Conservation (phyloP, 805 yeast genomes). For the Starmera pachycereana region DNA sequence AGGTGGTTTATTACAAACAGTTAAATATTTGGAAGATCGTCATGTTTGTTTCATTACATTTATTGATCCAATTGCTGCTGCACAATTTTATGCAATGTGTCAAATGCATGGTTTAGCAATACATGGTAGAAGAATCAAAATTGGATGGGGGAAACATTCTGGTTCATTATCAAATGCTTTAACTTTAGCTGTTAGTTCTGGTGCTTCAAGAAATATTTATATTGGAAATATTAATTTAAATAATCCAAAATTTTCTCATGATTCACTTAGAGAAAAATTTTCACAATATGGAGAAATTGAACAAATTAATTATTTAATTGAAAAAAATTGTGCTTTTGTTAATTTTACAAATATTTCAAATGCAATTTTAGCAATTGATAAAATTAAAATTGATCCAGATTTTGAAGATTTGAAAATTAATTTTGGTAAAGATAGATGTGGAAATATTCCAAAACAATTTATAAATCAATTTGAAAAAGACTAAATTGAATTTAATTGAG, state of each 20-base stretch:
- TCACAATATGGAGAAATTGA: slow-evolving; percentile 87
- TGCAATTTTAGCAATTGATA: slow-evolving; percentile 89
- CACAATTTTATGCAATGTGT: slow-evolving; percentile 92
- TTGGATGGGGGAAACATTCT: slow-evolving; percentile 97
- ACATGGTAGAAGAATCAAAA: slow-evolving; percentile 76
- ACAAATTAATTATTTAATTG: slow-evolving; percentile 80
- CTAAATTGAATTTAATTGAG: slow-evolving; percentile 5
- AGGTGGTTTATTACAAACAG: slow-evolving; percentile 84
- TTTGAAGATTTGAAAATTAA: slow-evolving; percentile 70
- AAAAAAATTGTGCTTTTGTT: slow-evolving; percentile 82
- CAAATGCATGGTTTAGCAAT: slow-evolving; percentile 82
- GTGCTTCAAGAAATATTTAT: slow-evolving; percentile 90
- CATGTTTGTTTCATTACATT: slow-evolving; percentile 93
- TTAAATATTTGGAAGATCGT: slow-evolving; percentile 71
- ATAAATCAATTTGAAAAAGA: slow-evolving; percentile 5
- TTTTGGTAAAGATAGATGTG: slow-evolving; percentile 93
- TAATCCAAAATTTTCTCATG: slow-evolving; percentile 33
- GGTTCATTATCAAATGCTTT: slow-evolving; percentile 86
- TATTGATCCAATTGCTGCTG: slow-evolving; percentile 94
- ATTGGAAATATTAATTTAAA: slow-evolving; percentile 56
- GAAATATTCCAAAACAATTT: slow-evolving; percentile 80
- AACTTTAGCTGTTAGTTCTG: slow-evolving; percentile 82
- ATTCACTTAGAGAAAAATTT: slow-evolving; percentile 62
- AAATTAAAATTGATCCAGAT: slow-evolving; percentile 66
- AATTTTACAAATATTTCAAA: slow-evolving; percentile 85